Conservation (phyloP, 108 stramenopile genomes). For the Skeletonema potamos region DNA sequence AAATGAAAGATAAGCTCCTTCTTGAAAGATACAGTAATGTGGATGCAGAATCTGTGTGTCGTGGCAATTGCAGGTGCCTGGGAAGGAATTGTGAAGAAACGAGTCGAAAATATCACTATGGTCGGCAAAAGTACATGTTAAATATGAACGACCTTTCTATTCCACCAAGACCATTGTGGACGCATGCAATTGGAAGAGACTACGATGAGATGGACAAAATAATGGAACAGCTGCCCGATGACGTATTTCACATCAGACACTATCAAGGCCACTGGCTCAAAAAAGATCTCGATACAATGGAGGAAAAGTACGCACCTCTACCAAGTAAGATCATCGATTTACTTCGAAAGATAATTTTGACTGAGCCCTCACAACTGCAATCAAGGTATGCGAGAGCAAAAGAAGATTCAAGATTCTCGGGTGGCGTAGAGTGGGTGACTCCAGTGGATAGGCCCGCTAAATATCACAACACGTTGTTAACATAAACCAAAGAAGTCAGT, state of each 20-base stretch:
- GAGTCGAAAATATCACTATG: slow-evolving; percentile 32
- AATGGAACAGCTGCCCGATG: slow-evolving; percentile 44
- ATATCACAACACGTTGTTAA: slow-evolving; percentile 12
- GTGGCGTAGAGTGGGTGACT: slow-evolving; percentile 36
- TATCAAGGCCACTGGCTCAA: slow-evolving; percentile 48
- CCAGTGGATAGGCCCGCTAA: slow-evolving; percentile 31
- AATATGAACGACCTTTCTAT: slow-evolving; percentile 30
- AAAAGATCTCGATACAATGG: slow-evolving; percentile 32
- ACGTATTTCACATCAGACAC: slow-evolving; percentile 42
- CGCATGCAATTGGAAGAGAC: slow-evolving; percentile 37
- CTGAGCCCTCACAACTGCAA: neutral
- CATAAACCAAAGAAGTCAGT: neutral
- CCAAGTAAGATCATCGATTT: slow-evolving; percentile 10
- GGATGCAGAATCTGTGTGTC: slow-evolving; percentile 33
- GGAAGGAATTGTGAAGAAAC: slow-evolving; percentile 17
- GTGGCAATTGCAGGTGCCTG: slow-evolving; percentile 29
- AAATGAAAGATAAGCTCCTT: slow-evolving; percentile 37
- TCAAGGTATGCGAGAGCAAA: slow-evolving; percentile 15
- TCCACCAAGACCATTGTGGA: slow-evolving; percentile 45
- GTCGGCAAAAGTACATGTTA: slow-evolving; percentile 45
- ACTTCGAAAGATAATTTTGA: slow-evolving; percentile 13
- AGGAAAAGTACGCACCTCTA: slow-evolving; percentile 36
- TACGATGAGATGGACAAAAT: slow-evolving; percentile 42
- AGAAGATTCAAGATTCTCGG: neutral
- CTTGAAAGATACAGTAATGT: slow-evolving; percentile 34